phyloP scores from a whole-genome alignment of 163 green algal genomes.

The Coccomyxa subellipsoidea region DNA sequence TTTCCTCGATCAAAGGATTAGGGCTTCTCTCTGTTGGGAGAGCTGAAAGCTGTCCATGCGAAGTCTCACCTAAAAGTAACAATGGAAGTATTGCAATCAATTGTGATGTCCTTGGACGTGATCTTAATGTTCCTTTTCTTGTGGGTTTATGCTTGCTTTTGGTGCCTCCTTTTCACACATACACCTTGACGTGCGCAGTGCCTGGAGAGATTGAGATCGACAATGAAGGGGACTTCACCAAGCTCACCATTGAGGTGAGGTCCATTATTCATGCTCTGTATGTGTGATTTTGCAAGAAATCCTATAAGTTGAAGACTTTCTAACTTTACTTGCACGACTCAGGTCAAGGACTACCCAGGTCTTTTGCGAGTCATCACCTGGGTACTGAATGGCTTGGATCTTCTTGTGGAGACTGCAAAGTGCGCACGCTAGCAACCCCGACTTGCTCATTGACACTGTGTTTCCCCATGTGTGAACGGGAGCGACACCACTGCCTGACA shows the following conservation, averaged over 20 bases:
- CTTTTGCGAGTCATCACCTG: slow-evolving; percentile 30
- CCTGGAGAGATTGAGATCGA: slow-evolving; percentile 33
- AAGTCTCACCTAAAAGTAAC: too few relatives aligned
- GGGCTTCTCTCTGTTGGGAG: background rate
- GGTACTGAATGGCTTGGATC: slow-evolving; percentile 31
- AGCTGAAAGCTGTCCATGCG: too few relatives aligned
- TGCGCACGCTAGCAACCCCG: background rate
- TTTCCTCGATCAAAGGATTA: background rate
- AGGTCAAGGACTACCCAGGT: slow-evolving; percentile 45
- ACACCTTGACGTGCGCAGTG: slow-evolving; percentile 18
- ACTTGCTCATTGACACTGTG: background rate
- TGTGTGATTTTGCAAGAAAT: too few relatives aligned
- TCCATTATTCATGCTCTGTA: too few relatives aligned
- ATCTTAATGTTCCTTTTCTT: too few relatives aligned
- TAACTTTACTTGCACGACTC: background rate
- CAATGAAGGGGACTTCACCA: slow-evolving; percentile 44
- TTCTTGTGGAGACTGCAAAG: slow-evolving; percentile 29
- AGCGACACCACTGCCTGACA: too few relatives aligned
- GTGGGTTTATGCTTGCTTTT: too few relatives aligned
- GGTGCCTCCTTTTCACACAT: background rate
- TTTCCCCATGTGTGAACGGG: too few relatives aligned
- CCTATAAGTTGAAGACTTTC: too few relatives aligned
- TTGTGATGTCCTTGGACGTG: too few relatives aligned
- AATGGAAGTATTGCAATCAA: too few relatives aligned
- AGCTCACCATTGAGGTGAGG: slow-evolving; percentile 42